Conservation (phyloP, 441 rosid genomes). For the Erodium moschatum region DNA sequence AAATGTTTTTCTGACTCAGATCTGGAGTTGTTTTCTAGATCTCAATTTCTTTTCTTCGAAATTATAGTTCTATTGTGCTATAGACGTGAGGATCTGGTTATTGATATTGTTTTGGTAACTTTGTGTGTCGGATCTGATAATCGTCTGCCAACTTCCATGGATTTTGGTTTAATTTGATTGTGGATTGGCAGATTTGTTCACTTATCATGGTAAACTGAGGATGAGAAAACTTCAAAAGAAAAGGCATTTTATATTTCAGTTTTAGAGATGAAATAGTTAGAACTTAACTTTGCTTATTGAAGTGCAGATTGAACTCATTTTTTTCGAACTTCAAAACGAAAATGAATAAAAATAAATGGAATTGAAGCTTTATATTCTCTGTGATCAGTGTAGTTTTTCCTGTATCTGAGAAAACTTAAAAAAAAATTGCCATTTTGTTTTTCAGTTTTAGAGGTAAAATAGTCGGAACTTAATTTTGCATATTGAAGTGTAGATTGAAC, state of each 20-base stretch:
- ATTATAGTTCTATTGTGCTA: background rate
- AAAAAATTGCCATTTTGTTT: too few relatives aligned
- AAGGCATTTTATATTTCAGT: background rate
- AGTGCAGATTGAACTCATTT: background rate
- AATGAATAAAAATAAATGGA: background rate
- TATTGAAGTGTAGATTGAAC: too few relatives aligned
- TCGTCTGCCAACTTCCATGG: background rate
- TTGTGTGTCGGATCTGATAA: background rate
- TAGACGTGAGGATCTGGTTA: background rate
- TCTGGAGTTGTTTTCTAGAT: slow-evolving; percentile 3
- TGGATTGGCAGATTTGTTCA: background rate
- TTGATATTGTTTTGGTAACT: background rate
- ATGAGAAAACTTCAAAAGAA: too few relatives aligned
- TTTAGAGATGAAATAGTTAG: background rate
- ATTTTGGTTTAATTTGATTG: background rate
- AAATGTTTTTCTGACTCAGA: background rate
- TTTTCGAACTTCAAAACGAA: too few relatives aligned
- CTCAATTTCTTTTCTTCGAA: background rate
- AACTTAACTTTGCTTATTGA: background rate
- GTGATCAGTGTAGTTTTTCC: too few relatives aligned
- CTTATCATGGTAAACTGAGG: background rate
- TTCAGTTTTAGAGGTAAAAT: too few relatives aligned
- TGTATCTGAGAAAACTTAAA: too few relatives aligned
- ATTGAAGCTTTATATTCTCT: background rate
- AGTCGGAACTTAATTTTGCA: too few relatives aligned